Evolutionary conservation across 768 basidiomycete species (phyloP), one percentile per base, ranked within the genome.

Genomic region (Chlorophyllum brunneum): DNA sequence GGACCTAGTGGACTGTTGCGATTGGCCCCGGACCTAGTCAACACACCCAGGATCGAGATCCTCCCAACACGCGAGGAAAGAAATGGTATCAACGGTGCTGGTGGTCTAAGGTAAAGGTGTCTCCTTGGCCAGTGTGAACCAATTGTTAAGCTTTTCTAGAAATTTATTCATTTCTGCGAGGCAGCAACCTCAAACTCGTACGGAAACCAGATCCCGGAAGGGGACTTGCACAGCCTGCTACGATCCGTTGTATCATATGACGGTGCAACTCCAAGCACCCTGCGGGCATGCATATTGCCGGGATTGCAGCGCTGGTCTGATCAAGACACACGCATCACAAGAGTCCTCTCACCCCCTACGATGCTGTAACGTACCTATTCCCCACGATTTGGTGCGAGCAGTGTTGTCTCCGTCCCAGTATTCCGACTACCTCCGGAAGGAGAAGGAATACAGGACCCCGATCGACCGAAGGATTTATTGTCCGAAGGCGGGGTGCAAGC

Each of bases 271-370:
- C 20, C 22, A 47, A 36, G 52, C 55, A 11, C 27, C 55, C 13
- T 59, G 58, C 27, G 58, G 46, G 4, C 55, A 56, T 22, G 18
- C n/a, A 15, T 59, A 53, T 39, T 59, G 58, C 41, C 23, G 22
- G 10, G 47, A 24, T 15, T 59, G 58, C 16, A 50, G 42, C 18
- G 36, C 23, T 4, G 47, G 31, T 20, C 39, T 59, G 4, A 52
- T 54, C 42, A 34, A 44, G 11, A 29, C 42, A 6, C 51, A 40
- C 48, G 54, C 41, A 23, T 47, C 49, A 18, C 44, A 54, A 22
- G 58, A 59, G 48, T 23, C 48, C 16, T 30, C 44, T 18, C 51
- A 54, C 36, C 55, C 58, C 3, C 43, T 53, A 7, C 51, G 54
- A 33, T 59, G 58, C 33, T 59, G 58, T 39, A 56, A 54, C 31